Base-by-base conservation (phyloP, 129 eudicot genomes). In the Saussurea involucrata region DNA sequence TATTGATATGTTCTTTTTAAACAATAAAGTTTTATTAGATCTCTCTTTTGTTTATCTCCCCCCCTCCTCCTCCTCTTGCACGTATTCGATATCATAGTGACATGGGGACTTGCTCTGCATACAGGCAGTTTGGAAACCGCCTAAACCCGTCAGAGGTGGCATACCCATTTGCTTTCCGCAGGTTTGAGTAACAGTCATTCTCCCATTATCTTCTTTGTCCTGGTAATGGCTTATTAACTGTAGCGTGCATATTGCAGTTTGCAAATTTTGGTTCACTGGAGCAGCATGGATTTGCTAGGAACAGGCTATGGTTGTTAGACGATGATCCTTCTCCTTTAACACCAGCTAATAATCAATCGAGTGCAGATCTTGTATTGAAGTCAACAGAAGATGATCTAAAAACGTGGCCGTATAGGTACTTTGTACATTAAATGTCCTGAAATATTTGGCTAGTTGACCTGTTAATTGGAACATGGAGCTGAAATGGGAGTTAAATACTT, bases 231-330 rank as follows among this genome's bases (percentile, higher is more conserved):
- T 28, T 78, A 66, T 71, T 73, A 74, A 70, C 67, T 72, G 66
- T 71, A 49, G 60, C 21, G 73, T 78, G 49, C 68, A 34, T 71
- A 20, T 78, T 89, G 68, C 58, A 95, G 99, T 89, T 91, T 83
- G 90, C 88, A 75, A 91, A 88, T 83, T 86, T 89, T 71, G 99
- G 96, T 66, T 80, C 92, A 61, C 81, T 88, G 83, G 97, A 92
- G 86, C 94, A 75, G 83, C 89, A 89, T 88, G 99, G 97, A 73
- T 88, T 95, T 82, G 97, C 92, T 63, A 89, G 99, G 81, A 95
- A 83, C 90, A 92, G 91, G 73, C 49, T 89, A 69, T 95, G 99
- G 99, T 73, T 81, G 42, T 31, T 92, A 75, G 99, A 95, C 72
- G 73, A 69, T 31, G 79, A 81, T 81, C 98, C 98, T 82, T 85